Base-by-base conservation (phyloP, 192 early-diverging fungal species). In the Obelidium mucronatum region DNA sequence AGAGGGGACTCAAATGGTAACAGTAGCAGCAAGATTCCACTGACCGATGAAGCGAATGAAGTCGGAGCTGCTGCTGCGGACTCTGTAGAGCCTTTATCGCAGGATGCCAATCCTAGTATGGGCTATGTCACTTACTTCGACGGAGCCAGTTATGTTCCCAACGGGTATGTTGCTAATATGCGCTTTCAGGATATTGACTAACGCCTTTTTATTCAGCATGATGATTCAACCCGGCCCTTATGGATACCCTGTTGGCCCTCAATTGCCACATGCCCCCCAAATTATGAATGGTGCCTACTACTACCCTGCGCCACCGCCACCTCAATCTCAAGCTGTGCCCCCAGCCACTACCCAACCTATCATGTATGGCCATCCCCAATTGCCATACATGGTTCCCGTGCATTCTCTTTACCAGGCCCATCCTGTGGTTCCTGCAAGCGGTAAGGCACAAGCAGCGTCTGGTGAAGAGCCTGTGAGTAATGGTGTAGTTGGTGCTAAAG, bases 51-150 rank as follows among this genome's bases (percentile, higher is more conserved):
- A 52, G 52, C 31, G 67, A 30, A 34, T 11, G 42, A 26, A 26
- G 67, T 42, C 26, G 67, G 30, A 51, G n/a, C 64, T 66, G 64
- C 64, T n/a, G 34, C 11, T 40, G 40, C 15, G 31, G 64, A 11
- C 39, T 28, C 17, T 66, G 37, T 26, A 19, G 33, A 60, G 26
- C 8, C 13, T 60, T 6, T 60, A 31, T 60, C 58, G 13, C 8
- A 24, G 8, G 66, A 8, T n/a, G 34, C 40, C 5, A 30, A 15
- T 19, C 34, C 53, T 31, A 22, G 22, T 34, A 24, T 58, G 22
- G 69, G 69, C 30, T 72, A 59, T 36, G 39, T 72, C 13, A 35
- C 69, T 37, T 72, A 72, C 54, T 72, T 58, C 34, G 54, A 72
- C 24, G 56, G 69, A 11, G n/a, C n/a, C n/a, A n/a, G n/a, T 15